These are phyloP conservation scores for Tylopilus orsonianus DNA, from an alignment of 1,284 basidiomycete genomes.

Conservation along the genomic window DNA sequence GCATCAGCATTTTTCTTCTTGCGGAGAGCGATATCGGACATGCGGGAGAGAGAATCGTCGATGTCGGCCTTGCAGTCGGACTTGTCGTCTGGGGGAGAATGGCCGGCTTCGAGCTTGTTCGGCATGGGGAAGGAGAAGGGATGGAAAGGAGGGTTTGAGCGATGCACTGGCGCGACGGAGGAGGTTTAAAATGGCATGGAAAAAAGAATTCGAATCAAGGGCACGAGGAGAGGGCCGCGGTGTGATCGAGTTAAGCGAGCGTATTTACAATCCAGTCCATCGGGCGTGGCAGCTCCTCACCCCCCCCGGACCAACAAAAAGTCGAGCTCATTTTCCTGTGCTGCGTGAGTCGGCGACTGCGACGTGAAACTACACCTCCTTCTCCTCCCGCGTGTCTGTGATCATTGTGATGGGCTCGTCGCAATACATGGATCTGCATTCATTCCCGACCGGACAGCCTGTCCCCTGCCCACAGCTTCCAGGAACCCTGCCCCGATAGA, in stretches of 20 bases:
- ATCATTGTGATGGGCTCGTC: constrained; percentile 3
- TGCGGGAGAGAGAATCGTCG: constrained; percentile 34
- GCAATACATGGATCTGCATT: constrained; percentile 33
- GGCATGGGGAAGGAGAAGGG: constrained; percentile 41
- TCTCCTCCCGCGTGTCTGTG: constrained; percentile 4
- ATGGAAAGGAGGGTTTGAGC: constrained; percentile 19
- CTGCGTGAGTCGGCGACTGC: background rate
- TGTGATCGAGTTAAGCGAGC: constrained; percentile 40
- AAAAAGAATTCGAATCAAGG: constrained; percentile 63
- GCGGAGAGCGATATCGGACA: constrained; percentile 64
- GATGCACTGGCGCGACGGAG: constrained; percentile 18
- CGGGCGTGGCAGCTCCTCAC: constrained; percentile 20
- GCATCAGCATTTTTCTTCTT: constrained; percentile 85
- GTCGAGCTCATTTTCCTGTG: background rate
- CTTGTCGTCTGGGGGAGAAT: constrained; percentile 37
- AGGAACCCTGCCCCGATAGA: constrained; percentile 30
- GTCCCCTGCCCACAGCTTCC: constrained; percentile 26
- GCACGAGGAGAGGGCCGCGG: constrained; percentile 60
- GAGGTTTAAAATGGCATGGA: constrained; percentile 52
- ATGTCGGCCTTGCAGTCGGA: constrained; percentile 41
- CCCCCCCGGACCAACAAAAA: constrained; percentile 3
- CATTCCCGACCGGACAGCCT: constrained; percentile 30
- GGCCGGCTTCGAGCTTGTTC: constrained; percentile 40
- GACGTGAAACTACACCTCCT: background rate
- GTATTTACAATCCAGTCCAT: constrained; percentile 40